Base-by-base conservation (phyloP, 2,329 filamentous ascomycete species). In the Venturia oleaginea region DNA sequence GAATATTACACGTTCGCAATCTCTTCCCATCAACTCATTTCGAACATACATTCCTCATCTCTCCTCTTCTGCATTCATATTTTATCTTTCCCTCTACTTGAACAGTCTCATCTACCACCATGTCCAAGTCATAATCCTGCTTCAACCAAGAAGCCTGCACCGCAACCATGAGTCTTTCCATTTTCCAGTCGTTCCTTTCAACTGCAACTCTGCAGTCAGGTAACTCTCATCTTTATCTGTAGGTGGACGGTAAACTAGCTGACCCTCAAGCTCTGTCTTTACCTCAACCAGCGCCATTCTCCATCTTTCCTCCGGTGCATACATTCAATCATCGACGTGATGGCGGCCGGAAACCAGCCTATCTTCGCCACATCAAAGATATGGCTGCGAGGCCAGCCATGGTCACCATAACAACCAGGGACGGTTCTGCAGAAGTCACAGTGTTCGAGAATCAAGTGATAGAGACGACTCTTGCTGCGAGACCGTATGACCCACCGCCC, bases 101-200 rank as follows among this genome's bases (percentile, higher is more conserved):
- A 34, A 17, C 30, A 8, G 27, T 34, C 27, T 34, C 30, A 57
- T 32, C 30, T 3, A 4, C 1, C 24, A 13, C 51, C 51, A 57
- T 57, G 30, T 32, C 10, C 17, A 34, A n/a, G 30, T 34, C 51
- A 34, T 57, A 34, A 34, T 3, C 34, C 30, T 32, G 30, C 51
- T 32, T 57, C 30, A n/a, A 34, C 27, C 15, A 2, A 32, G 43
- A 24, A 51, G 22, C 46, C 24, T 22, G 13, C 10, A 4, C 22
- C 51, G 30, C 30, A 57, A n/a, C 51, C 51, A 57, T 57, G 51
- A 57, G 27, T 57, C 15, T 57, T 34, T 57, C 30, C 51, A 8
- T 34, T 22, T 17, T 57, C 10, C 51, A 57, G 24, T 34, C 51
- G 17, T 34, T 57, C 30, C 30, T 57, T 57, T 32, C 51, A 5